These are phyloP conservation scores for Nigrograna mackinnonii DNA, from an alignment of 2,329 filamentous ascomycete genomes.

Conservation along the genomic window DNA sequence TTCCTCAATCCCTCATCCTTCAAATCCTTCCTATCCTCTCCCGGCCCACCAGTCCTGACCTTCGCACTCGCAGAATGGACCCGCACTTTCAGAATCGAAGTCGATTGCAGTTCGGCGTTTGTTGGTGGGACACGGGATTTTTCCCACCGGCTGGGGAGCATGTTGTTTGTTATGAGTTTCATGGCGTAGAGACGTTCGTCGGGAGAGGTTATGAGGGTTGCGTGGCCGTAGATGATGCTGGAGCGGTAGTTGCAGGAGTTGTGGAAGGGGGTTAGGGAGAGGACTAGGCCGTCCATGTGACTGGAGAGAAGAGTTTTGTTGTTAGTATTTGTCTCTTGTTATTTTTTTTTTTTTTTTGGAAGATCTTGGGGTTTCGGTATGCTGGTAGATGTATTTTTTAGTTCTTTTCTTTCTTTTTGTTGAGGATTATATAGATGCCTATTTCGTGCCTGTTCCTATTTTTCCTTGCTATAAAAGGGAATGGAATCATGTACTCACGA, in stretches of 20 bases:
- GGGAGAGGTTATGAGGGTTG: conserved; percentile 21
- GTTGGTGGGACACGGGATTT: conserved; percentile 32
- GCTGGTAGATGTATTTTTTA: no score
- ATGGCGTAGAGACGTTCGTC: conserved; percentile 33
- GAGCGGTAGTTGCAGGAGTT: conserved; percentile 41
- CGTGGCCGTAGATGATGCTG: conserved; percentile 33
- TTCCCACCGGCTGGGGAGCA: conserved; percentile 35
- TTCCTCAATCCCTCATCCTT: conserved; percentile 23
- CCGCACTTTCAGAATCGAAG: conserved; percentile 29
- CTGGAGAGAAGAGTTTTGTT: no score
- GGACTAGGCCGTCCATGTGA: conserved; percentile 36
- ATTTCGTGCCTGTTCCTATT: no score
- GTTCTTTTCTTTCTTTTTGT: no score
- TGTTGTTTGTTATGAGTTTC: conserved; percentile 34
- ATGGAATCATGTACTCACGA: conserved; percentile 42
- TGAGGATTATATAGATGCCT: no score
- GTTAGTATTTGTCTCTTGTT: no score
- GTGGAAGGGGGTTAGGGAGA: conserved; percentile 38
- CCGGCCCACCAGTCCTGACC: conserved; percentile 33
- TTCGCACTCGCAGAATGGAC: conserved; percentile 37
- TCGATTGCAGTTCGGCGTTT: conserved; percentile 27
- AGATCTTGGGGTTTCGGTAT: no score
- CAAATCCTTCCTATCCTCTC: conserved; percentile 36
- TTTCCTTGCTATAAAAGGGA: no score
- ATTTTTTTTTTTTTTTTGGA: no score